Evolutionary conservation across 495 filamentous ascomycete genomes (phyloP).

Genomic region (Penicillium samsonianum): DNA sequence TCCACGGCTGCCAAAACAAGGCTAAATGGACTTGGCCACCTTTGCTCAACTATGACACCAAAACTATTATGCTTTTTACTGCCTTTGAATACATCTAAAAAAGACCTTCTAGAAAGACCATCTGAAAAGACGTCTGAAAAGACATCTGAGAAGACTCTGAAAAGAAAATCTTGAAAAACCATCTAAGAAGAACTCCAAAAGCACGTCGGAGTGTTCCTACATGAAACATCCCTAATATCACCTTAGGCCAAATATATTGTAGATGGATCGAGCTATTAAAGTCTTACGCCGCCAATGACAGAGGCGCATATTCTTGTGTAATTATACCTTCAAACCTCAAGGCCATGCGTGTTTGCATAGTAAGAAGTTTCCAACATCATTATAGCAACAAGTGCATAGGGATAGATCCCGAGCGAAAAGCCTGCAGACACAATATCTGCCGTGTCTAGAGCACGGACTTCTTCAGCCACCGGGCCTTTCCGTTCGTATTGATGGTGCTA

Average conservation of each 20-base stretch:
- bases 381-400: not conserved
- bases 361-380: not conserved
- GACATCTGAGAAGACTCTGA: no score
- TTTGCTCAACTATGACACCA: not conserved
- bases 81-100: not conserved
- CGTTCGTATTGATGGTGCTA: no score
- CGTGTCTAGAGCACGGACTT: not conserved
- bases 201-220: no score
- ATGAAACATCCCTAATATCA: no score
- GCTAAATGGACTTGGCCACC: not conserved
- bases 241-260: no score
- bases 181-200: no score
- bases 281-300: no score
- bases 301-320: not conserved
- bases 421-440: not conserved
- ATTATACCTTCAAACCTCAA: not conserved
- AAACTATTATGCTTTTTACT: not conserved
- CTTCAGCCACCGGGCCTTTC: not conserved
- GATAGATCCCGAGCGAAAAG: not conserved
- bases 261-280: no score
- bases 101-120: no score
- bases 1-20: no score
- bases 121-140: no score
- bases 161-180: no score
- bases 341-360: not conserved